phyloP scores from a whole-genome alignment of 2,329 filamentous ascomycete species.

The Macrophomina tecta region DNA sequence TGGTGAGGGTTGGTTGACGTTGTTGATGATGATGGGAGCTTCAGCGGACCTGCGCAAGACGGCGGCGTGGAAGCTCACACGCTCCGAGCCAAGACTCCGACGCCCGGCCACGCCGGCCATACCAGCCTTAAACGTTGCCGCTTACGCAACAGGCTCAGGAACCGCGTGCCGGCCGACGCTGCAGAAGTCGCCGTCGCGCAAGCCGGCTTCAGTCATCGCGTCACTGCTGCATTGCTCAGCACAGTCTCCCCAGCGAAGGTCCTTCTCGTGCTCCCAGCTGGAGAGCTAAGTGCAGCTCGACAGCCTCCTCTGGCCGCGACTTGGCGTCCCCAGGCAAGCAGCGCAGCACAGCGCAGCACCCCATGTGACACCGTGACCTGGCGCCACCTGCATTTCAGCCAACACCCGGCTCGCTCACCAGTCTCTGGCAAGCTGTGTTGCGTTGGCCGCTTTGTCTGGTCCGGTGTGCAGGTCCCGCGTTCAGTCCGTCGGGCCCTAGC shows the following conservation, averaged over 20 bases:
- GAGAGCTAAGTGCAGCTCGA: neutral
- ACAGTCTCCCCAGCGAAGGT: neutral
- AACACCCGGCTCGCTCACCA: conserved; percentile 7
- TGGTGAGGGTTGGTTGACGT: conserved; percentile 24
- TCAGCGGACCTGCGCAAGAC: conserved; percentile 13
- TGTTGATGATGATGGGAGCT: conserved; percentile 29
- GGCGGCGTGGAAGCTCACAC: conserved; percentile 10
- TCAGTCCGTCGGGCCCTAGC: neutral
- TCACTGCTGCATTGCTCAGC: neutral
- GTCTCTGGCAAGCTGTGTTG: conserved; percentile 4
- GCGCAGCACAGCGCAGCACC: neutral
- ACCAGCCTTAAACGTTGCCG: conserved; percentile 10
- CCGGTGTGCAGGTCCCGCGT: conserved; percentile 8
- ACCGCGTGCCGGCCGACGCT: conserved; percentile 8
- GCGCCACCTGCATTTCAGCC: neutral
- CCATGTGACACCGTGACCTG: conserved; percentile 7
- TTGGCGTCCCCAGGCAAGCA: conserved; percentile 1
- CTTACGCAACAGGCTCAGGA: conserved; percentile 5
- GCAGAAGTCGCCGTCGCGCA: neutral
- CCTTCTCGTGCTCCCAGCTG: neutral
- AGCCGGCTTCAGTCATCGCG: neutral
- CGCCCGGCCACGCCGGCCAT: conserved; percentile 2
- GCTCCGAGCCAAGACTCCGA: conserved; percentile 16
- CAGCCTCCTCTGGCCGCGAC: conserved; percentile 14
- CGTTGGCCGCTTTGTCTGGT: neutral